Conservation (phyloP, 768 basidiomycete genomes). For the Tylopilus balloui region DNA sequence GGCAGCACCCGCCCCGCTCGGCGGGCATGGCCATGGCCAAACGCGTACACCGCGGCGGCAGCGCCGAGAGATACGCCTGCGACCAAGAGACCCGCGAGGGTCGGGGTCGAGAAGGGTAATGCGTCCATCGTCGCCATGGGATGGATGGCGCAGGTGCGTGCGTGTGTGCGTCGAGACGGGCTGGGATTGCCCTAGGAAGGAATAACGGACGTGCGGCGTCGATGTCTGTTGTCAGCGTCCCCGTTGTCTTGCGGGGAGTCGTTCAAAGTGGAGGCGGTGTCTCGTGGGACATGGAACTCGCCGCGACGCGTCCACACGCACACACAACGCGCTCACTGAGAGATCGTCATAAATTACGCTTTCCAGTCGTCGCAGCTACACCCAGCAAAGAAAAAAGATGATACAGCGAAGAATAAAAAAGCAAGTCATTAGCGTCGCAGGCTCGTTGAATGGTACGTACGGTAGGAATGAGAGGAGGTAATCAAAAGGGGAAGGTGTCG, state of each 20-base stretch:
- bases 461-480: not conserved
- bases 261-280: too few species aligned
- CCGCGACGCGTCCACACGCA: slow-evolving; percentile 28
- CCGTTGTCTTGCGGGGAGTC: too few species aligned
- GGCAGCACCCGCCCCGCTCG: too few species aligned
- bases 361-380: too few species aligned
- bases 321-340: slow-evolving; percentile 20
- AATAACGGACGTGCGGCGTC: too few species aligned
- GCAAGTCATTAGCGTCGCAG: not conserved
- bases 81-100: slow-evolving; percentile 29
- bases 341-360: not conserved
- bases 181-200: too few species aligned
- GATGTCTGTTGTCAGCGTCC: too few species aligned
- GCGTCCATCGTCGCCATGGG: too few species aligned
- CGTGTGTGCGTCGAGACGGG: too few species aligned
- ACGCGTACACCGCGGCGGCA: not conserved
- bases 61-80: slow-evolving; percentile 8
- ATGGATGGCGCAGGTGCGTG: too few species aligned
- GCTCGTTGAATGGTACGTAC: not conserved
- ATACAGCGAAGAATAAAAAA: not conserved
- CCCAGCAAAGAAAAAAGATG: not conserved
- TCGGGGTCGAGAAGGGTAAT: slow-evolving; percentile 32
- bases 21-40: too few species aligned
- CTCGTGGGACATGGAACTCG: too few species aligned
- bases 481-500: slow-evolving; percentile 3